These are phyloP conservation scores for Neonectria ditissima DNA, from an alignment of 2,329 filamentous ascomycete genomes.

Conservation along the genomic window DNA sequence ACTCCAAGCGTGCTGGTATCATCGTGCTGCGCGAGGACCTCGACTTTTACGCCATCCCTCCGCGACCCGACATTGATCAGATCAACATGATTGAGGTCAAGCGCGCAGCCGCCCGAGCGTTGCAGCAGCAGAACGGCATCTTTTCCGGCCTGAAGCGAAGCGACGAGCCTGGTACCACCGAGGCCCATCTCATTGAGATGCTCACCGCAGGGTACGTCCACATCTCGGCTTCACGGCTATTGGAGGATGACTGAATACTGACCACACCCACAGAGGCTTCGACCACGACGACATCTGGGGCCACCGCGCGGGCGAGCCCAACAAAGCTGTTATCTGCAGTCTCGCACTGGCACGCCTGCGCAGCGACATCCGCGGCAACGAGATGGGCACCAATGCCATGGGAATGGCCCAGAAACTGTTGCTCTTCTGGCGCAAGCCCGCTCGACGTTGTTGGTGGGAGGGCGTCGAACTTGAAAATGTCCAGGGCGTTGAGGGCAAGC, in stretches of 20 bases:
- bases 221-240: too few relatives aligned
- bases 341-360: slow-evolving; percentile 91
- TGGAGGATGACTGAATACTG: slow-evolving; percentile 7
- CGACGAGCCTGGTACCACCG: slow-evolving; percentile 94
- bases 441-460: slow-evolving; percentile 98
- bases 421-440: slow-evolving; percentile 98
- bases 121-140: slow-evolving; percentile 91
- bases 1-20: slow-evolving; percentile 92
- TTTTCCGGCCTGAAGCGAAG: slow-evolving; percentile 96
- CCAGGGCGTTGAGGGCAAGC: slow-evolving; percentile 87
- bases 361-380: slow-evolving; percentile 88
- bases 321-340: slow-evolving; percentile 98
- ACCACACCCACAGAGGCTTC: slow-evolving; percentile 78
- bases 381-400: slow-evolving; percentile 81
- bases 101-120: slow-evolving; percentile 86
- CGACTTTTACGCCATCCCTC: slow-evolving; percentile 97
- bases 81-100: slow-evolving; percentile 97
- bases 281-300: slow-evolving; percentile 97
- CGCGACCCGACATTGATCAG: slow-evolving; percentile 83
- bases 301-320: slow-evolving; percentile 95
- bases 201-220: slow-evolving; percentile 89
- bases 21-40: slow-evolving; percentile 96
- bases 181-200: slow-evolving; percentile 99
- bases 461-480: slow-evolving; percentile 91
- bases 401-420: slow-evolving; percentile 99